Evolutionary conservation across 352 stramenopile genomes (phyloP), one percentile per base, ranked within the genome.

Genomic region (Blastocystis sp.): DNA sequence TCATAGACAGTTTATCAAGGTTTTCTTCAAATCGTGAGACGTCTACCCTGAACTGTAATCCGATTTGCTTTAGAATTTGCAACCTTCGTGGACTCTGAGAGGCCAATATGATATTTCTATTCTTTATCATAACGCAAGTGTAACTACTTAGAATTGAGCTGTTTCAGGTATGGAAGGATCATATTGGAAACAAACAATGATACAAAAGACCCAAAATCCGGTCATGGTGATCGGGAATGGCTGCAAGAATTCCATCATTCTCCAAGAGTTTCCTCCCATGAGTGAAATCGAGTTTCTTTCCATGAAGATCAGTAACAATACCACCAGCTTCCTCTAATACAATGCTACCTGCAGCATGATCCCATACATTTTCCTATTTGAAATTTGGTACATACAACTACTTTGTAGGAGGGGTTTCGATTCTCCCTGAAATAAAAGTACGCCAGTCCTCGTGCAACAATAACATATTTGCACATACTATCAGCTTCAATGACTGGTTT

Each of bases 201-300:
- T 24, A 21, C 27, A 87, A 74, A 21, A 88, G 88, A 49, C 80
- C 54, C 27, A 91, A 37, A 21, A 92, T 77, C 21, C 39, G 65
- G 24, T 86, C 59, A 80, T 91, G 88, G 51, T 91, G 86, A 11
- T 81, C 56, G 42, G 86, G 87, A 52, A 67, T 89, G 73, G 89
- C 90, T 14, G 87, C 86, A 19, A 92, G 78, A 61, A 92, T 89
- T 0, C 90, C 90, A 1, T 89, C 57, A 51, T 74, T 49, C 21
- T 87, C 37, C 1, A 74, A 51, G 29, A 93, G 71, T 87, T 92
- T 91, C 1, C 86, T 87, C 0, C 91, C 91, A 1, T 78, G 57
- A 21, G 78, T 89, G 88, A 93, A 93, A 63, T 93, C 94, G n/a
- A 97, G 91, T 78, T 92, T 89, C 35, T 93, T 93, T 1, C 94